Evolutionary conservation across 2,329 filamentous ascomycete genomes (phyloP).

Genomic region (Verticillium klebahnii): DNA sequence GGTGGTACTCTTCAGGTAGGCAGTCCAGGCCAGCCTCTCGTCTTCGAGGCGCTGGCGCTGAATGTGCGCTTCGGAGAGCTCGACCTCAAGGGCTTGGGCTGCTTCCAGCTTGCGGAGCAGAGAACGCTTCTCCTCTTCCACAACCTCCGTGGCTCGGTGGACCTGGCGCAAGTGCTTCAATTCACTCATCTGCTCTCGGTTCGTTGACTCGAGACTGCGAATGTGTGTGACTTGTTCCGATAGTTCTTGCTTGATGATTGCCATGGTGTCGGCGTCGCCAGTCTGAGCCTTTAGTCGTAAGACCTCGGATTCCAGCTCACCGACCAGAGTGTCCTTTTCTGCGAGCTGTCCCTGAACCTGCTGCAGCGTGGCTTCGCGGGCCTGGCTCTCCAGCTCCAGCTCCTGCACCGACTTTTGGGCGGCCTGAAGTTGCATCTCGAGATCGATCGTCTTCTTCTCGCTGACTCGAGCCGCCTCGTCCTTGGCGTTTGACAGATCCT

Average conservation of each 20-base stretch:
- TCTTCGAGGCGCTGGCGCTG: slow-evolving; percentile 86
- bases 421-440: slow-evolving; percentile 47
- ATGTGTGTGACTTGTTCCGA: slow-evolving; percentile 92
- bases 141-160: slow-evolving; percentile 84
- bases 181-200: slow-evolving; percentile 73
- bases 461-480: slow-evolving; percentile 64
- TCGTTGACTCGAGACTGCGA: slow-evolving; percentile 73
- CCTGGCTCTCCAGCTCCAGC: slow-evolving; percentile 52
- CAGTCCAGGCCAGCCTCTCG: slow-evolving; percentile 80
- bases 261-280: slow-evolving; percentile 80
- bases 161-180: slow-evolving; percentile 76
- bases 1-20: slow-evolving; percentile 70
- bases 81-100: slow-evolving; percentile 67
- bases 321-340: slow-evolving; percentile 66
- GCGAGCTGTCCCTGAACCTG: slow-evolving; percentile 62
- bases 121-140: slow-evolving; percentile 89
- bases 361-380: slow-evolving; percentile 52
- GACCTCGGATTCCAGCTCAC: slow-evolving; percentile 76
- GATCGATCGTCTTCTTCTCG: slow-evolving; percentile 50
- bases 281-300: slow-evolving; percentile 80
- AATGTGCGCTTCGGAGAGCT: slow-evolving; percentile 73
- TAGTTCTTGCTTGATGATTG: slow-evolving; percentile 80
- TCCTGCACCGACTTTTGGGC: slow-evolving; percentile 49
- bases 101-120: slow-evolving; percentile 73
- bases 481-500: slow-evolving; percentile 60